Evolutionary conservation across 805 yeast genomes (phyloP), one percentile per base, ranked within the genome.

Genomic region (Candida koratica): DNA sequence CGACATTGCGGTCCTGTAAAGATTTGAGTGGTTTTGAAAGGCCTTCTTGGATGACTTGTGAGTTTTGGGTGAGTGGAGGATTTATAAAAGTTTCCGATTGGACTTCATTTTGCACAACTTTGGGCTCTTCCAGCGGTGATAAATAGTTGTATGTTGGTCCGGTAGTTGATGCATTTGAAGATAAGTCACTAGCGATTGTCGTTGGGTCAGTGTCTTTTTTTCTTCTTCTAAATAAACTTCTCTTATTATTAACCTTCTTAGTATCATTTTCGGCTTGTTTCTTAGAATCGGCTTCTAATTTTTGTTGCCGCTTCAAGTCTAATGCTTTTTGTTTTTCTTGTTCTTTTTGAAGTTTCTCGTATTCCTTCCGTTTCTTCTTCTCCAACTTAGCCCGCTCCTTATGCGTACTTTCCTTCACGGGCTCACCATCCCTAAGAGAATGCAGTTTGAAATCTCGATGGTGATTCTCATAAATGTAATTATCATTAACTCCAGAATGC

Each of bases 361-460:
- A 46, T 22, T 42, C 48, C 27, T 43, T 44, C 19, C 30, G 40
- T 16, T 40, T 34, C 23, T 39, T 50, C 47, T 47, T 52, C 33
- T 54, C 58, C 17, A 49, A 52, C 28, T 53, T 54, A 1, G 49
- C 49, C 28, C 57, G 42, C 17, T 54, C 58, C 29, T 52, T 56
- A 15, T 54, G 42, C 3, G 53, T 39, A 12, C 42, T 30, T 2
- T 38, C 33, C 22, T 43, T 30, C 2, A 37, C 33, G 7, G 36
- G 32, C 7, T 36, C 32, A 17, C 34, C 42, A 26, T 51, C 55
- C 36, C 64, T 49, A 43, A 62, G 46, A 6, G 68, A 61, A 37
- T 56, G 65, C 8, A 42, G 45, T 6, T 51, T 49, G 44, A 62
- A 62, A 20, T 56, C 60, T 35, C 45, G 48, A 41, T 58, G 61